Evolutionary conservation across 1,139 yeast genomes (phyloP).

Genomic region (Scheffersomyces parashehatae): DNA sequence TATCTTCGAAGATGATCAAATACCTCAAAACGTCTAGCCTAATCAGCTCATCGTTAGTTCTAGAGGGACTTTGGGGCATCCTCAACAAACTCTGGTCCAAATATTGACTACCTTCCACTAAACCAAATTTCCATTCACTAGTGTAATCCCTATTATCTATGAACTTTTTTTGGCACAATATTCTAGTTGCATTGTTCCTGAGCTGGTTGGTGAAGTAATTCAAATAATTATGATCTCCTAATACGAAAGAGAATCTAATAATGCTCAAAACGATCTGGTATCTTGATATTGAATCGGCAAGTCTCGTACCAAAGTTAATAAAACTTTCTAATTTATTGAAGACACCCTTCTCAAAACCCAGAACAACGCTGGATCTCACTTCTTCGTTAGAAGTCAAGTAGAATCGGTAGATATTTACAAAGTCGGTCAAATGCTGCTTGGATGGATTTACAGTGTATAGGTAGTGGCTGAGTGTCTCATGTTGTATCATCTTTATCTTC

Average conservation of each 20-base stretch:
- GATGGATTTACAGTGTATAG: constrained; percentile 41
- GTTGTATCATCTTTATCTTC: constrained; percentile 74
- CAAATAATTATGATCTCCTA: constrained; percentile 34
- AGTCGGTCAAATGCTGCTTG: constrained; percentile 23
- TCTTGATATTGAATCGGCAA: constrained; percentile 41
- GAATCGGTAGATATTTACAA: constrained; percentile 39
- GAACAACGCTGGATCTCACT: constrained; percentile 40
- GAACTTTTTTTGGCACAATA: constrained; percentile 10
- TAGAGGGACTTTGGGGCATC: neutral
- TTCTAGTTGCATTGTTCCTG: constrained; percentile 6
- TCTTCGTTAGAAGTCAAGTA: constrained; percentile 57
- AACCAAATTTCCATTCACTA: constrained; percentile 49
- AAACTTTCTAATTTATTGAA: constrained; percentile 66
- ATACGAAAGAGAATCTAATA: constrained; percentile 35
- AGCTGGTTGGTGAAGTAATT: constrained; percentile 25
- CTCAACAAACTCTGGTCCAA: neutral
- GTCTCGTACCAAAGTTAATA: constrained; percentile 48
- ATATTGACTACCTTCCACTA: neutral
- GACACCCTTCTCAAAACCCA: constrained; percentile 55
- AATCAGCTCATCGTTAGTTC: constrained; percentile 1
- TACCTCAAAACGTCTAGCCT: constrained; percentile 11
- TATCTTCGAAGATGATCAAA: constrained; percentile 10
- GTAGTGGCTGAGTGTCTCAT: constrained; percentile 69
- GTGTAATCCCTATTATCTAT: constrained; percentile 53
- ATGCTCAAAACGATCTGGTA: constrained; percentile 34